phyloP scores from a whole-genome alignment of 2,329 filamentous ascomycete genomes.

The Aspergillus amoenus region DNA sequence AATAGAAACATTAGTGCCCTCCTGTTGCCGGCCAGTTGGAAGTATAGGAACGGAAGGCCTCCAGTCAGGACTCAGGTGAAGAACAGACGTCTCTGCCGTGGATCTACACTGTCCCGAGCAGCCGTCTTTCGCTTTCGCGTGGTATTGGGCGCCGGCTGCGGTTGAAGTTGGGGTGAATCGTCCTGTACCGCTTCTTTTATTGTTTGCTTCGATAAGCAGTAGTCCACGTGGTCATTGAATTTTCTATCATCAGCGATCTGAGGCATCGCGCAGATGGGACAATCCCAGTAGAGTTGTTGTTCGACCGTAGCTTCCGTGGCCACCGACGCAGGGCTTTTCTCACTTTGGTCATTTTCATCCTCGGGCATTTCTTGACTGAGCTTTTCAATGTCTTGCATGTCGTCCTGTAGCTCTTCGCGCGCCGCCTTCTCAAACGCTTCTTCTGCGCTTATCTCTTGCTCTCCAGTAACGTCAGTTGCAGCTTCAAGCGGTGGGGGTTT shows the following conservation, averaged over 20 bases:
- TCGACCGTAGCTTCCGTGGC: slow-evolving; percentile 1
- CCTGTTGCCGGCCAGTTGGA: neutral
- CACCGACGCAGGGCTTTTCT: slow-evolving; percentile 25
- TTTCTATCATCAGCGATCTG: slow-evolving; percentile 71
- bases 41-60: neutral
- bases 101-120: slow-evolving; percentile 22
- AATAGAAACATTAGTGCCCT: neutral
- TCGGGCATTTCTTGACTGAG: slow-evolving; percentile 57
- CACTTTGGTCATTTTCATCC: slow-evolving; percentile 8
- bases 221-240: slow-evolving; percentile 92
- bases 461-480: slow-evolving; percentile 28
- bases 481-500: slow-evolving; percentile 16
- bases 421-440: slow-evolving; percentile 64
- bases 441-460: slow-evolving; percentile 70
- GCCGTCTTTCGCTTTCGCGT: slow-evolving; percentile 38
- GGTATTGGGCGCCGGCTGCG: slow-evolving; percentile 8
- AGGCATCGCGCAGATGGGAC: slow-evolving; percentile 79
- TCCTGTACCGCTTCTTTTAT: slow-evolving; percentile 78
- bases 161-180: slow-evolving; percentile 30
- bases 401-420: slow-evolving; percentile 58
- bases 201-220: slow-evolving; percentile 80
- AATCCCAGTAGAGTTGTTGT: slow-evolving; percentile 68
- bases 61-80: slow-evolving; percentile 32
- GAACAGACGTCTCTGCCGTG: slow-evolving; percentile 37
- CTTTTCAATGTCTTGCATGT: slow-evolving; percentile 61